Base-by-base conservation (phyloP, 192 early-diverging fungal species). In the Podila verticillata region DNA sequence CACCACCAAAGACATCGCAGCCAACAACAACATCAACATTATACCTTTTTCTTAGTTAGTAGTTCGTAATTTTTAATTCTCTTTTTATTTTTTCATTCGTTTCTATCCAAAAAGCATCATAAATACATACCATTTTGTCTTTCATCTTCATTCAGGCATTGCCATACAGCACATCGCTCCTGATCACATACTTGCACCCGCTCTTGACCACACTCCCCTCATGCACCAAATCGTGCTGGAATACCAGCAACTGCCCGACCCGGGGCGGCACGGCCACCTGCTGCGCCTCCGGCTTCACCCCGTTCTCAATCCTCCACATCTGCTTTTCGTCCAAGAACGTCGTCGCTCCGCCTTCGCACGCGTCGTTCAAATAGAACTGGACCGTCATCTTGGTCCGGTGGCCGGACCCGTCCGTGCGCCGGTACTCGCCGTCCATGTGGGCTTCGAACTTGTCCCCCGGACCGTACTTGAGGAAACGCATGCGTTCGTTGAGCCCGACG, bases 321-420 rank as follows among this genome's bases (percentile, higher is more conserved):
- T 36, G 70, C 31, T 28, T 60, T 57, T 80, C 59, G 5, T 61
- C 59, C 48, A 84, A 56, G 26, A 87, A 87, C 0, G 78, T 79
- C 19, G 86, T 87, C 34, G 65, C 82, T 0, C 88, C 87, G 56
- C 87, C 88, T 29, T 66, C 68, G 57, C 77, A 84, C 1, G 61
- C 85, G 24, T 84, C 75, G 31, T 87, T 86, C 28, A 87, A 65
- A 65, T 85, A 86, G 22, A 88, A 72, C 44, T 84, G 83, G 22
- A 87, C 36, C 9, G 86, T 85, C 20, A 87, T 26, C 61, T 85
- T 74, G 8, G 70, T 81, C 19, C 71, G 56, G 10, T 80, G 61
- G 15, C 70, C 70, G 0, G 77, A 80, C 5, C 83, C 84, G 60
- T 85, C 83, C 9, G 36, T 58, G 13, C 82, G 68, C 5, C 48